Evolutionary conservation across 1,284 basidiomycete species (phyloP).

Genomic region (Rugosomyces carneus): DNA sequence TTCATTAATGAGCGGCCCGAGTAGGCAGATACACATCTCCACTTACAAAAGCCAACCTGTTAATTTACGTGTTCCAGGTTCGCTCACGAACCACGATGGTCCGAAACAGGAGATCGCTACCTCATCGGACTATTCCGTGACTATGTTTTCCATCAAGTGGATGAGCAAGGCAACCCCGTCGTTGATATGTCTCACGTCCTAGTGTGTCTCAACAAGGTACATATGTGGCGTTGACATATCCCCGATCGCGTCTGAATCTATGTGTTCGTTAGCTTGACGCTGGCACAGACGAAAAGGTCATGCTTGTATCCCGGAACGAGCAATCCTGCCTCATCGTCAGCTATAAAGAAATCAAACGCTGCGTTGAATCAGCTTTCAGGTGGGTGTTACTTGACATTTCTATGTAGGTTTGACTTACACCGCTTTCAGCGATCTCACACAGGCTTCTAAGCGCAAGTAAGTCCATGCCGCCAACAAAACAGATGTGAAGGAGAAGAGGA

Average conservation of each 20-base stretch:
- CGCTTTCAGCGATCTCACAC: slow-evolving; percentile 19
- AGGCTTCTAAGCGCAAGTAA: slow-evolving; percentile 8
- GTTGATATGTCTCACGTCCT: slow-evolving; percentile 91
- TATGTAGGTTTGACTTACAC: neutral
- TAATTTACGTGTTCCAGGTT: slow-evolving; percentile 49
- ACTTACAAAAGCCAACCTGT: neutral
- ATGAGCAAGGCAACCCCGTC: slow-evolving; percentile 85
- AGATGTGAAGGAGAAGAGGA: neutral
- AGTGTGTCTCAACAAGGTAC: slow-evolving; percentile 83
- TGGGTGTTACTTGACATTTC: slow-evolving; percentile 24
- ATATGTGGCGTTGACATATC: slow-evolving; percentile 9
- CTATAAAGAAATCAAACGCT: slow-evolving; percentile 88
- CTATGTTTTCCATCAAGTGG: slow-evolving; percentile 97
- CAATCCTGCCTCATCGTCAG: slow-evolving; percentile 95
- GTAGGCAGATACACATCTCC: slow-evolving; percentile 40
- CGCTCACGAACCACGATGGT: slow-evolving; percentile 92
- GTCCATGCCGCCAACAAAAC: neutral
- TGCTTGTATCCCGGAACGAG: slow-evolving; percentile 92
- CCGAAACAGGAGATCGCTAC: slow-evolving; percentile 96
- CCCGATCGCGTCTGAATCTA: neutral
- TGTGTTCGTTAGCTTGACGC: slow-evolving; percentile 67
- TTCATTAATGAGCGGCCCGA: slow-evolving; percentile 99
- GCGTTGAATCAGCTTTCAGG: slow-evolving; percentile 77
- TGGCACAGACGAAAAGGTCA: slow-evolving; percentile 88
- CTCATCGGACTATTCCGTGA: slow-evolving; percentile 98